Conservation (phyloP, 2,329 filamentous ascomycete genomes). For the Sphaerulina vaccinii region DNA sequence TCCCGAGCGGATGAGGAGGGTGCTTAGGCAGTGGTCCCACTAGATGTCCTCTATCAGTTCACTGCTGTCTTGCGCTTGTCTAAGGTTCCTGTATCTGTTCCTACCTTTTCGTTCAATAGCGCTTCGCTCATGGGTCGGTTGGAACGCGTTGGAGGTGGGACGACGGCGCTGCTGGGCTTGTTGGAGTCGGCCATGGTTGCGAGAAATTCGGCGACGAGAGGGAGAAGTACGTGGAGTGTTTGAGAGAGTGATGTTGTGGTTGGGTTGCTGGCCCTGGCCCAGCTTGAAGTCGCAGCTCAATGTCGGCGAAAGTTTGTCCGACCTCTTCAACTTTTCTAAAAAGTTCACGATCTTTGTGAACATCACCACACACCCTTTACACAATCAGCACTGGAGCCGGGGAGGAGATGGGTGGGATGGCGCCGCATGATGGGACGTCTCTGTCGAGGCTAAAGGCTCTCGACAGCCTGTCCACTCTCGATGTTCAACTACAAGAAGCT, state of each 20-base stretch:
- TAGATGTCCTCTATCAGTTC: conserved; percentile 44
- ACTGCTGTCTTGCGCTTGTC: neutral
- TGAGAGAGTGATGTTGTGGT: neutral
- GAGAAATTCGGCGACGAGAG: neutral
- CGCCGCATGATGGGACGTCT: conserved; percentile 32
- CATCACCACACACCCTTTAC: neutral
- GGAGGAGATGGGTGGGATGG: conserved; percentile 16
- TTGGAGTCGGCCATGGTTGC: conserved; percentile 57
- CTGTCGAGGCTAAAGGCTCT: conserved; percentile 43
- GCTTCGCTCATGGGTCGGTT: conserved; percentile 89
- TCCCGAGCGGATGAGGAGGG: conserved; percentile 92
- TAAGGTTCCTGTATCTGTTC: conserved; percentile 15
- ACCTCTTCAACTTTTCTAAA: conserved; percentile 9
- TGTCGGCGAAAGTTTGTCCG: neutral
- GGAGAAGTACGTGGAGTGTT: neutral
- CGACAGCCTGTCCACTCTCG: conserved; percentile 30
- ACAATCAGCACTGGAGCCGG: neutral
- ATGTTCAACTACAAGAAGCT: conserved; percentile 32
- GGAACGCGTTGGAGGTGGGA: conserved; percentile 64
- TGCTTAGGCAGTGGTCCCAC: conserved; percentile 99
- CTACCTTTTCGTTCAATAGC: conserved; percentile 97
- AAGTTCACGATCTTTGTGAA: conserved; percentile 2
- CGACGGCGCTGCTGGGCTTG: conserved; percentile 54
- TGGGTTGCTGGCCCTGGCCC: neutral
- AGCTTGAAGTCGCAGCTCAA: neutral